phyloP scores from a whole-genome alignment of 768 basidiomycete genomes.

The Favolaschia claudopus region DNA sequence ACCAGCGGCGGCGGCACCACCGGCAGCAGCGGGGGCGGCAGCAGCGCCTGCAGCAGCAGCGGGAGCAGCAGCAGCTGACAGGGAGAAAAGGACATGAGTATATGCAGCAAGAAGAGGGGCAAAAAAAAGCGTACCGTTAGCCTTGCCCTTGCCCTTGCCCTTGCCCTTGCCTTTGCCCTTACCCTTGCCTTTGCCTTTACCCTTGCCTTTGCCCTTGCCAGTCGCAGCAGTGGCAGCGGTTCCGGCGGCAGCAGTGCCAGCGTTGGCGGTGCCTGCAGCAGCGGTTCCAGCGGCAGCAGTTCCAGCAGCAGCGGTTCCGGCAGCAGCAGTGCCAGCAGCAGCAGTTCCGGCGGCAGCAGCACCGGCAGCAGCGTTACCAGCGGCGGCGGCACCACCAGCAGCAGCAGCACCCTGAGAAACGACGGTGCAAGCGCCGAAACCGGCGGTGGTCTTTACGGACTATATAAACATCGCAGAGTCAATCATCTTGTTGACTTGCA shows the following conservation, averaged over 20 bases:
- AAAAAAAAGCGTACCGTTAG: neutral
- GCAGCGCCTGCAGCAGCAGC: neutral
- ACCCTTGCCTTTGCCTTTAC: neutral
- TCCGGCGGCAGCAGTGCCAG: conserved; percentile 25
- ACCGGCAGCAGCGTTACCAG: conserved; percentile 17
- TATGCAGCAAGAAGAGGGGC: too few species aligned
- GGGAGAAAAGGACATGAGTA: too few species aligned
- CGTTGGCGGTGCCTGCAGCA: conserved; percentile 1
- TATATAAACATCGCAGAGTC: conserved; percentile 10
- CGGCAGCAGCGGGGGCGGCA: neutral
- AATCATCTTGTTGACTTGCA: neutral
- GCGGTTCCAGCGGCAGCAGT: conserved; percentile 17
- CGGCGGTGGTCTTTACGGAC: conserved; percentile 55
- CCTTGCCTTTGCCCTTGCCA: conserved; percentile 9
- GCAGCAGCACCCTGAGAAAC: conserved; percentile 42
- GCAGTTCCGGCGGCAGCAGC: conserved; percentile 19
- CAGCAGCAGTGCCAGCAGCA: conserved; percentile 17
- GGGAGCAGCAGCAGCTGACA: neutral
- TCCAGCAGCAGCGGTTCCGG: conserved; percentile 4
- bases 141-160: neutral
- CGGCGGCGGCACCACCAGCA: conserved; percentile 26
- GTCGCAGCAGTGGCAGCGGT: conserved; percentile 21
- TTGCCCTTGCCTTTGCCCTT: neutral
- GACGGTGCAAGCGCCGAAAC: conserved; percentile 64
- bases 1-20: neutral